Percentiles rank a stretch among this genome's conserved stretches.
These are phyloP conservation scores for Odontarrhena argentea DNA, from an alignment of 345 rosid genomes.

Conservation along the genomic window DNA sequence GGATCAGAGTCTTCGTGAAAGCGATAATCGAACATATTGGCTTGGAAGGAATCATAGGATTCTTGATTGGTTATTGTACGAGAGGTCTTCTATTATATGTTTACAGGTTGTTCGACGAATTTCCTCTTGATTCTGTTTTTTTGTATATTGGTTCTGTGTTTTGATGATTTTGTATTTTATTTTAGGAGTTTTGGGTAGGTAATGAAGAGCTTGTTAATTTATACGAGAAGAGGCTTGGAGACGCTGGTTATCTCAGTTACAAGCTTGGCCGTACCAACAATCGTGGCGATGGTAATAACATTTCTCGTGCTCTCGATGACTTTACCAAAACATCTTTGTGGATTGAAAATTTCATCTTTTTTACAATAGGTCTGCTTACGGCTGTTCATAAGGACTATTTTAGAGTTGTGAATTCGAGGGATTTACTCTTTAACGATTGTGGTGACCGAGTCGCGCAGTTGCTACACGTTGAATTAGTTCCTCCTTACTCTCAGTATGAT, in stretches of 20 bases:
- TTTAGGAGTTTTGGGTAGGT: constrained; percentile 91
- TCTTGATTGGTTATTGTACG: constrained; percentile 74
- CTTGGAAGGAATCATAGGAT: constrained; percentile 72
- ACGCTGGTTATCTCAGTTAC: constrained; percentile 79
- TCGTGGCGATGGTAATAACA: constrained; percentile 87
- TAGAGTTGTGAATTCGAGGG: constrained; percentile 67
- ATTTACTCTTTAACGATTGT: constrained; percentile 71
- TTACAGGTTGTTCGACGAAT: constrained; percentile 62
- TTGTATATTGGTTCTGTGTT: not conserved
- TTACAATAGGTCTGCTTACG: constrained; percentile 63
- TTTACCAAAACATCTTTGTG: not conserved
- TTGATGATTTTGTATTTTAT: not conserved
- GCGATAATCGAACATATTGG: constrained; percentile 76
- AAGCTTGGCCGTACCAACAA: constrained; percentile 91
- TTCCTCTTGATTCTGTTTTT: not conserved
- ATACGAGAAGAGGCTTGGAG: constrained; percentile 81
- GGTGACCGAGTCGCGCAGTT: constrained; percentile 82
- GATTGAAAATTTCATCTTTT: too few species aligned
- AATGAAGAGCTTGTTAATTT: constrained; percentile 82
- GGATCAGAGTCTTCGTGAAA: constrained; percentile 75
- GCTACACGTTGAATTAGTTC: constrained; percentile 59
- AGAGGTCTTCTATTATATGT: constrained; percentile 85
- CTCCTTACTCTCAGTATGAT: constrained; percentile 51
- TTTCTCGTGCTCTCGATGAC: not conserved
- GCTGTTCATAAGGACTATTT: constrained; percentile 80